phyloP scores from a whole-genome alignment of 805 yeast species.

The Millerago galiae region DNA sequence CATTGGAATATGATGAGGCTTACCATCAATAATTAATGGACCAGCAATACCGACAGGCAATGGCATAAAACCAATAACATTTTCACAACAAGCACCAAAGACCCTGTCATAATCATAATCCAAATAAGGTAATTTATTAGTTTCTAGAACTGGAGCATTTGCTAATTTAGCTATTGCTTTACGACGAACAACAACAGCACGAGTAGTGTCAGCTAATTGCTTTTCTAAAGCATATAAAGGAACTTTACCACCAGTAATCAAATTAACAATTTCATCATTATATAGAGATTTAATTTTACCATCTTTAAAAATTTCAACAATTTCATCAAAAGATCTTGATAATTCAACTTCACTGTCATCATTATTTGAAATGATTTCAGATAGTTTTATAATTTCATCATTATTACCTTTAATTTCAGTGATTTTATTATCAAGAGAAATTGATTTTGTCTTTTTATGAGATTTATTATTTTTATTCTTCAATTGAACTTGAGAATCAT shows the following conservation, averaged over 20 bases:
- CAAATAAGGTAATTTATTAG: slow-evolving; percentile 68
- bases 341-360: slow-evolving; percentile 33
- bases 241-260: slow-evolving; percentile 69
- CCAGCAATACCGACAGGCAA: slow-evolving; percentile 98
- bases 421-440: slow-evolving; percentile 16
- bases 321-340: slow-evolving; percentile 56
- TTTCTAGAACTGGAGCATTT: slow-evolving; percentile 70
- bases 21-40: slow-evolving; percentile 86
- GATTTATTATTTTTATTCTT: slow-evolving; percentile 10
- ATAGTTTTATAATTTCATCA: slow-evolving; percentile 16
- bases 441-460: slow-evolving; percentile 27
- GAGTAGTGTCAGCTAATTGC: slow-evolving; percentile 76
- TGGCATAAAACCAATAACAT: slow-evolving; percentile 95
- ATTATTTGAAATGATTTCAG: slow-evolving; percentile 25
- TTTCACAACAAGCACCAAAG: slow-evolving; percentile 98
- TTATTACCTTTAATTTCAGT: slow-evolving; percentile 8
- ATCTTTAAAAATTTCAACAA: slow-evolving; percentile 53
- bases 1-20: slow-evolving; percentile 89
- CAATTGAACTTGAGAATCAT: slow-evolving; percentile 17
- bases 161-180: slow-evolving; percentile 82
- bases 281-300: slow-evolving; percentile 63
- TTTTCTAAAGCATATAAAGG: slow-evolving; percentile 95
- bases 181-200: slow-evolving; percentile 94
- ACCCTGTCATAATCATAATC: slow-evolving; percentile 92
- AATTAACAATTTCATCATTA: slow-evolving; percentile 66